A percentile compares a stretch with the other conserved stretches of the same genome.
These are phyloP conservation scores for Pseudoscleropodium purum DNA, from an alignment of 225 moss, liverwort and hornwort species.

Conservation along the genomic window DNA sequence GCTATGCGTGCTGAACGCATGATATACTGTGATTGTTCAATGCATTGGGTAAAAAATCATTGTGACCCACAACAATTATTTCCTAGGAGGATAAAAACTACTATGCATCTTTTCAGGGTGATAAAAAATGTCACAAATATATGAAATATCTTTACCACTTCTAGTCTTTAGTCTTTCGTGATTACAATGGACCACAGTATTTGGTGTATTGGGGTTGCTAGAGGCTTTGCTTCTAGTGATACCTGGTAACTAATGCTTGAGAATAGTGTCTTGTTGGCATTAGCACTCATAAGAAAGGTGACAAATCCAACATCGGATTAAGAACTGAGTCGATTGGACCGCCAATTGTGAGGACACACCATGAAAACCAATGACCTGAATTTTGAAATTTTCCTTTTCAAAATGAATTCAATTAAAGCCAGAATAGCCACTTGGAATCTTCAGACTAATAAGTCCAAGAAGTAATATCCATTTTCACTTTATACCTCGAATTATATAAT, in stretches of 20 bases:
- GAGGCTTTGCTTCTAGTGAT: neutral
- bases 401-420: too few species aligned
- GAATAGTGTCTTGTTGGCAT: neutral
- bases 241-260: neutral
- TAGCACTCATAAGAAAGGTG: neutral
- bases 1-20: neutral
- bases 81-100: neutral
- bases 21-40: neutral
- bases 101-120: neutral
- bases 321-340: neutral
- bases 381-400: neutral
- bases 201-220: too few species aligned
- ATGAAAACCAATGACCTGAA: neutral
- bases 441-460: neutral
- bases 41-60: neutral
- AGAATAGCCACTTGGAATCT: neutral
- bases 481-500: neutral
- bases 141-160: neutral
- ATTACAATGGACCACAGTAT: neutral
- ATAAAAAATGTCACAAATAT: neutral
- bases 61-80: neutral
- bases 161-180: neutral
- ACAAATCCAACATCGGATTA: neutral
- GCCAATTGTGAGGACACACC: neutral
- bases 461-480: neutral